Evolutionary conservation across 1,284 basidiomycete genomes (phyloP).

Genomic region (Ganoderma boninense): DNA sequence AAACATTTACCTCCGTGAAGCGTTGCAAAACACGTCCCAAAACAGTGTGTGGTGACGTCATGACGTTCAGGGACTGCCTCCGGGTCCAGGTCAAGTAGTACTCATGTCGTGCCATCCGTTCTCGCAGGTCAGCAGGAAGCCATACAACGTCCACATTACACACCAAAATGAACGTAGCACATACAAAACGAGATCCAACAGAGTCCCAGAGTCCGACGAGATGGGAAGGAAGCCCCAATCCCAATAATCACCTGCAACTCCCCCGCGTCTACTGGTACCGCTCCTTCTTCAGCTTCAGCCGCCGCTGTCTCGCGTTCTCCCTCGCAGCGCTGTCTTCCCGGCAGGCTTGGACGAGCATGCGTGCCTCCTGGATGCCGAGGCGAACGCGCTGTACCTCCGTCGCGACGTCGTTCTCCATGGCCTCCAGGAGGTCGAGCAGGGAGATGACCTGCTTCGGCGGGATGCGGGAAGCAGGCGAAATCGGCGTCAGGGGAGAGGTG

Average conservation of each 20-base stretch:
- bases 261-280: slow-evolving; percentile 25
- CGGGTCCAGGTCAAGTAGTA: background rate
- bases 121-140: background rate
- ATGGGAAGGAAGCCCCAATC: background rate
- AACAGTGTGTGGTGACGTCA: too few species aligned
- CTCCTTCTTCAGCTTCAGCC: slow-evolving; percentile 36
- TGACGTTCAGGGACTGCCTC: too few species aligned
- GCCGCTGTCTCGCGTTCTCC: slow-evolving; percentile 26
- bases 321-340: slow-evolving; percentile 39
- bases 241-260: background rate
- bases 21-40: background rate
- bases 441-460: slow-evolving; percentile 43
- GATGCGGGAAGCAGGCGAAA: slow-evolving; percentile 20
- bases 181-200: background rate
- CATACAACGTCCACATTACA: slow-evolving; percentile 10
- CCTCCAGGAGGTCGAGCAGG: slow-evolving; percentile 47
- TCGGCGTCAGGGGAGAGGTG: slow-evolving; percentile 12
- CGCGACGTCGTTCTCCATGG: slow-evolving; percentile 48
- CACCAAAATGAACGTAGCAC: background rate
- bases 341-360: slow-evolving; percentile 41
- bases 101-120: too few species aligned
- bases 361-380: slow-evolving; percentile 47
- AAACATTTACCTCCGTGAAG: too few species aligned
- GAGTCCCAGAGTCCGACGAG: background rate
- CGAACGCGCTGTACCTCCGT: slow-evolving; percentile 49